phyloP scores from a whole-genome alignment of 352 stramenopile species.

The Pythium scleroteichum region DNA sequence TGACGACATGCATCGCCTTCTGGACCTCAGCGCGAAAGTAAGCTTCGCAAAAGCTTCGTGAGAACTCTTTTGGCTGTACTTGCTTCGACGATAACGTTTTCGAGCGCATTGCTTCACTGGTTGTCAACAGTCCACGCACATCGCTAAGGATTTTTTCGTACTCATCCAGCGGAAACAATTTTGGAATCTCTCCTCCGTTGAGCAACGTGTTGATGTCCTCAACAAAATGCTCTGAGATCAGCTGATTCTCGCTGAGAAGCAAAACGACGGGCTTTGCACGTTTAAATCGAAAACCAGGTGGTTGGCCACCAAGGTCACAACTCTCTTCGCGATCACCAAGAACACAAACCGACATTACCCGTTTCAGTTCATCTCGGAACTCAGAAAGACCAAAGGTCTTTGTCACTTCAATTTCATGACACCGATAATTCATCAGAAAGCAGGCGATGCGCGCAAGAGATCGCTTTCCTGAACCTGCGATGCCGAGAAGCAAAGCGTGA shows the following conservation, averaged over 20 bases:
- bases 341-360: slow-evolving; percentile 46
- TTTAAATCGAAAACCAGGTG: background rate
- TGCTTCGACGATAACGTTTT: slow-evolving; percentile 7
- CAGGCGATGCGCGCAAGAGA: slow-evolving; percentile 74
- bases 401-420: slow-evolving; percentile 83
- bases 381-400: slow-evolving; percentile 86
- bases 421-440: slow-evolving; percentile 72
- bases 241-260: slow-evolving; percentile 81
- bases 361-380: slow-evolving; percentile 89
- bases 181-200: slow-evolving; percentile 82
- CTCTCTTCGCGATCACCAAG: slow-evolving; percentile 29
- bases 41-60: slow-evolving; percentile 69
- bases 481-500: slow-evolving; percentile 86
- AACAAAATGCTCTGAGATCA: slow-evolving; percentile 83
- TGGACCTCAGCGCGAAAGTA: slow-evolving; percentile 84
- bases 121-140: slow-evolving; percentile 42
- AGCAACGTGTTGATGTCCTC: slow-evolving; percentile 91
- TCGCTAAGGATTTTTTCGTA: slow-evolving; percentile 77
- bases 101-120: slow-evolving; percentile 8
- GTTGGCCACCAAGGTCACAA: background rate
- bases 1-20: slow-evolving; percentile 88
- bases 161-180: slow-evolving; percentile 86
- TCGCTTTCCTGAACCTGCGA: slow-evolving; percentile 85
- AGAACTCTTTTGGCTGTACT: slow-evolving; percentile 27
- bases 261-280: slow-evolving; percentile 52